Evolutionary conservation across 139 green algal genomes (phyloP), one percentile per base, ranked within the genome.

Genomic region (Desmodesmus armatus): DNA sequence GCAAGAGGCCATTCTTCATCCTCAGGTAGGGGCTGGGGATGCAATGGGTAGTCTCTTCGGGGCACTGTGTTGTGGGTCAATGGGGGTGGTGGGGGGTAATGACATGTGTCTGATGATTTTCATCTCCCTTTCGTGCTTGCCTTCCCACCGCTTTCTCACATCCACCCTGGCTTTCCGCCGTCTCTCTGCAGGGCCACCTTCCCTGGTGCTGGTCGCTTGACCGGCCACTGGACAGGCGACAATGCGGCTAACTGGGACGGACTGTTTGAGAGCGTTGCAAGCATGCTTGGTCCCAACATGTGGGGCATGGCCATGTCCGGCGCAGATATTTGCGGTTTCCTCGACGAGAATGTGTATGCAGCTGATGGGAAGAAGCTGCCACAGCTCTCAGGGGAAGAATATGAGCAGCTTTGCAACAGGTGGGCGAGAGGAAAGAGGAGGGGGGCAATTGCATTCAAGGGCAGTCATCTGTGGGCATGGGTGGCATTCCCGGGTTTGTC

Each of bases 271-370:
- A 79, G 71, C n/a, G 40, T 79, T 37, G 41, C 71, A 21, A 13
- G 33, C 25, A 79, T 35, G 19, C 41, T 79, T 25, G 62, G 15
- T 3, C 40, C 35, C 40, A 79, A 35, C 71, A 79, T 79, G 43
- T 79, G 71, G 71, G 71, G 71, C 41, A 79, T 79, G 7, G n/a
- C 71, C 27, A 58, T 79, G 71, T 80, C 73, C 39, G 88, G 88
- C 23, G 85, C 85, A 0, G 88, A 92, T 74, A 84, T 92, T 9
- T 92, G 88, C 58, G 88, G 88, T 53, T 92, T 92, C 85, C 67
- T 70, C 0, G 89, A 88, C 2, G 55, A 44, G n/a, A 93, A 72
- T 6, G 55, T 72, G 53, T 29, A 55, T 3, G 55, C 35, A 0
- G 76, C 71, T 11, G 37, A 53, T 0, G 71, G 76, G 76, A 19